Percentiles rank a stretch among this genome's conserved stretches.
Evolutionary conservation across 768 basidiomycete species (phyloP).

Genomic region (Auricularia sp.): DNA sequence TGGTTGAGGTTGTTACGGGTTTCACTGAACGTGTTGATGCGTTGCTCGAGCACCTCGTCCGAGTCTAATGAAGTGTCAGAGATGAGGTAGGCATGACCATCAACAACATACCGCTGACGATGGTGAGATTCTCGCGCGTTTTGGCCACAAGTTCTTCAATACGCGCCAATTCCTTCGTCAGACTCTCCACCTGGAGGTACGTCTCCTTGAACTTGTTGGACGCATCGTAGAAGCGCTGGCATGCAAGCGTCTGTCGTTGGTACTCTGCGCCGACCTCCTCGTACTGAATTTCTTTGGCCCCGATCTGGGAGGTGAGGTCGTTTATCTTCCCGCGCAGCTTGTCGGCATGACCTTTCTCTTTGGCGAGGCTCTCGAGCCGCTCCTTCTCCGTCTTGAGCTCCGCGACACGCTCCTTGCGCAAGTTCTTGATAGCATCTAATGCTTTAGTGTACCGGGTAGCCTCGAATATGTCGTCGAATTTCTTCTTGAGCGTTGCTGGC

Average conservation of each 20-base stretch:
- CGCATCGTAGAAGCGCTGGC: slow-evolving; percentile 57
- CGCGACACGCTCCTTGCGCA: slow-evolving; percentile 82
- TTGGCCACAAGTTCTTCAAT: slow-evolving; percentile 52
- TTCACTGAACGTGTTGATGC: slow-evolving; percentile 31
- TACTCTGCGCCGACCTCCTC: slow-evolving; percentile 1
- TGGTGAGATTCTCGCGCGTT: slow-evolving; percentile 51
- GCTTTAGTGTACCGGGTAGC: slow-evolving; percentile 99
- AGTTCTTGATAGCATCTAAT: slow-evolving; percentile 77
- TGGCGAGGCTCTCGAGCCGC: slow-evolving; percentile 60
- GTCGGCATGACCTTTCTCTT: slow-evolving; percentile 80
- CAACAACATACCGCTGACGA: slow-evolving; percentile 45
- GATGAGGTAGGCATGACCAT: not conserved
- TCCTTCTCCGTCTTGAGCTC: slow-evolving; percentile 93
- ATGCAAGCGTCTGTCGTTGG: slow-evolving; percentile 14
- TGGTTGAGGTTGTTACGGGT: slow-evolving; percentile 18
- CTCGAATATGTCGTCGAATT: slow-evolving; percentile 99
- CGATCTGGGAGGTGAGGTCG: slow-evolving; percentile 52
- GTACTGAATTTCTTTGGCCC: slow-evolving; percentile 17
- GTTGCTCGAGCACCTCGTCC: slow-evolving; percentile 51
- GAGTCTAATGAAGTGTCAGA: slow-evolving; percentile 35
- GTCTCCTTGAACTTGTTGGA: slow-evolving; percentile 80
- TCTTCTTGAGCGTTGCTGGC: slow-evolving; percentile 87
- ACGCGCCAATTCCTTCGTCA: slow-evolving; percentile 52
- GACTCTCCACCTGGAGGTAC: slow-evolving; percentile 56
- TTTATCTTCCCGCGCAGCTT: slow-evolving; percentile 68